Conservation (phyloP, 345 rosid genomes). For the Rhodamnia argentea region DNA sequence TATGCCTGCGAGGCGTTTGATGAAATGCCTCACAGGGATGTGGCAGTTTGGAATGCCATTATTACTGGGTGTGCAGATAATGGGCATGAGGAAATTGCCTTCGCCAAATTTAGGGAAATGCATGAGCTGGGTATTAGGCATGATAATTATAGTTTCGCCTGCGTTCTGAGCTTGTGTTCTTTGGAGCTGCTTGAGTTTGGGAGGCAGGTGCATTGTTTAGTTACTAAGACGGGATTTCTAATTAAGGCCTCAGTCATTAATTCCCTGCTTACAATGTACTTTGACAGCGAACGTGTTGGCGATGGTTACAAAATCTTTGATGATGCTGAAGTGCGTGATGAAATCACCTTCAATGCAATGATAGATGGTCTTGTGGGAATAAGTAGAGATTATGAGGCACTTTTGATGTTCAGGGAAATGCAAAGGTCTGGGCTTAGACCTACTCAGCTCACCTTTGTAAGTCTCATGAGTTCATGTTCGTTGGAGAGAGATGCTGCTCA, state of each 20-base stretch:
- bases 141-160: constrained; percentile 60
- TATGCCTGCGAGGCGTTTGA: constrained; percentile 51
- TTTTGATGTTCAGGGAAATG: constrained; percentile 32
- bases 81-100: constrained; percentile 30
- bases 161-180: constrained; percentile 51
- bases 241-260: constrained; percentile 40
- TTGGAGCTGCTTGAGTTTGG: constrained; percentile 31
- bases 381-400: constrained; percentile 30
- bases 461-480: constrained; percentile 42
- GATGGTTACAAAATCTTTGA: constrained; percentile 37
- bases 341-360: constrained; percentile 61
- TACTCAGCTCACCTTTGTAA: constrained; percentile 47
- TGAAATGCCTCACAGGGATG: constrained; percentile 33
- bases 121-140: constrained; percentile 33
- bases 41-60: constrained; percentile 62
- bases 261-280: constrained; percentile 61
- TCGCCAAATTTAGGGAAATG: constrained; percentile 50
- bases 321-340: constrained; percentile 39
- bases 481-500: constrained; percentile 21
- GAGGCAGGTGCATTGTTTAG: constrained; percentile 54
- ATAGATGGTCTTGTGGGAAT: constrained; percentile 45
- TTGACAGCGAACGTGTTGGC: constrained; percentile 19
- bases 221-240: constrained; percentile 41
- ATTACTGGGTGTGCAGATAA: constrained; percentile 58
- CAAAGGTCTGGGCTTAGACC: constrained; percentile 38